phyloP scores from a whole-genome alignment of 306 rosid genomes.

The Cyclanthera cordifolia region DNA sequence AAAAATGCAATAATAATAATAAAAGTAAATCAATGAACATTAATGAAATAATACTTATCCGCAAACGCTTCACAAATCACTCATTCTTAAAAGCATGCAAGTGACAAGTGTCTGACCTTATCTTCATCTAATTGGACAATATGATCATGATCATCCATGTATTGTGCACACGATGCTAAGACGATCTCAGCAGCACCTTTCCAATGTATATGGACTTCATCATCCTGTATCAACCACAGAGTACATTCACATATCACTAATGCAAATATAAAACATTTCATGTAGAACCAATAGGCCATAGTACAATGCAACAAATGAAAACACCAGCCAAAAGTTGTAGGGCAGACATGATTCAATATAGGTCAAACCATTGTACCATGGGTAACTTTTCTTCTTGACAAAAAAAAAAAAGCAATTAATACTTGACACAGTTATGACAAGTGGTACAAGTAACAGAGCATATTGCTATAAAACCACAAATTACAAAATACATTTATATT shows the following conservation, averaged over 20 bases:
- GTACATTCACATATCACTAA: slow-evolving; percentile 11
- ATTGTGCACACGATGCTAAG: slow-evolving; percentile 41
- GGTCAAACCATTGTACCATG: background rate
- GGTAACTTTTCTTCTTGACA: background rate
- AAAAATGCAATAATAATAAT: too few species aligned
- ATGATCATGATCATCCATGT: slow-evolving; percentile 34
- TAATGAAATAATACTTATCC: background rate
- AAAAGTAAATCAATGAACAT: background rate
- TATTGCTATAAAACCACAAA: background rate
- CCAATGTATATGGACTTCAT: slow-evolving; percentile 74
- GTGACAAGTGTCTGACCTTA: slow-evolving; percentile 44
- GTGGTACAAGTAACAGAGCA: background rate
- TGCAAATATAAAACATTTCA: background rate
- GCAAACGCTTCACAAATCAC: background rate
- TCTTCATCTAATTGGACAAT: slow-evolving; percentile 43
- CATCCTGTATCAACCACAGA: slow-evolving; percentile 30
- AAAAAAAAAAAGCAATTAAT: background rate
- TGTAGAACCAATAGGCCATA: background rate
- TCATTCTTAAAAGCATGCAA: slow-evolving; percentile 2
- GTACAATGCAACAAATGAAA: background rate
- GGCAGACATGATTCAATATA: background rate
- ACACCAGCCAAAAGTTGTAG: background rate
- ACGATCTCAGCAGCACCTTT: slow-evolving; percentile 94
- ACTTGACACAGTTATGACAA: background rate
- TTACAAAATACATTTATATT: background rate